Evolutionary conservation across 768 basidiomycete genomes (phyloP), one percentile per base, ranked within the genome.

Genomic region (Hypholoma sublateritium): DNA sequence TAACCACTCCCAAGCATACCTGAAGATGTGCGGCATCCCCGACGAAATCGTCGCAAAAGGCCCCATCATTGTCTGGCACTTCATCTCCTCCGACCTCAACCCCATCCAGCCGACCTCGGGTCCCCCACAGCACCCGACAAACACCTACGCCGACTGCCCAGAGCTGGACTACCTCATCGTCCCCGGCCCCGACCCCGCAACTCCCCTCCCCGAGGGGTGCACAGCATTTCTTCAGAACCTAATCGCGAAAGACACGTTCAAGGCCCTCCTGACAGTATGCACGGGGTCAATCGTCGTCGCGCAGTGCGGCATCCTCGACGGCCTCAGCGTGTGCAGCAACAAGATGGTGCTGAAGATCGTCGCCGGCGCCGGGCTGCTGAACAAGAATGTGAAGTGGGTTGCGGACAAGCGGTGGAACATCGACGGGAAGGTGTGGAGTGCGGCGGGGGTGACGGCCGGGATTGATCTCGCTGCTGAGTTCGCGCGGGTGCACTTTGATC

Each of bases 391-490:
- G 37, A 60, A 66, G 17, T 69, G 68, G 68, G 53, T 69, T 1
- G 62, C 61, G 4, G 66, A 69, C 42, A 59, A 47, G 50, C 50
- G 68, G 25, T 69, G 65, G 62, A 52, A 61, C 4, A 42, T 58
- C n/a, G 68, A 69, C 51, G 62, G 68, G 37, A 67, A 66, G 60
- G 36, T 69, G 0, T 69, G 68, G 68, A 69, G 66, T 36, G 62
- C 62, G 2, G 66, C 62, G 4, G 68, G 65, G 5, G 41, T 67
- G 5, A 69, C 68, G 41, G 53, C 66, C 11, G 68, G 68, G 2
- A 55, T 69, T 17, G 68, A 69, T 44, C 62, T 69, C 11, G 66
- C 59, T 7, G 66, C 65, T 24, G 68, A 65, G 36, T 69, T 66
- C 46, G 56, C 59, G 41, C 60, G 59, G 39, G 56, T 56, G 12